Base-by-base conservation (phyloP, 768 basidiomycete species). In the Mrakia gelida region DNA sequence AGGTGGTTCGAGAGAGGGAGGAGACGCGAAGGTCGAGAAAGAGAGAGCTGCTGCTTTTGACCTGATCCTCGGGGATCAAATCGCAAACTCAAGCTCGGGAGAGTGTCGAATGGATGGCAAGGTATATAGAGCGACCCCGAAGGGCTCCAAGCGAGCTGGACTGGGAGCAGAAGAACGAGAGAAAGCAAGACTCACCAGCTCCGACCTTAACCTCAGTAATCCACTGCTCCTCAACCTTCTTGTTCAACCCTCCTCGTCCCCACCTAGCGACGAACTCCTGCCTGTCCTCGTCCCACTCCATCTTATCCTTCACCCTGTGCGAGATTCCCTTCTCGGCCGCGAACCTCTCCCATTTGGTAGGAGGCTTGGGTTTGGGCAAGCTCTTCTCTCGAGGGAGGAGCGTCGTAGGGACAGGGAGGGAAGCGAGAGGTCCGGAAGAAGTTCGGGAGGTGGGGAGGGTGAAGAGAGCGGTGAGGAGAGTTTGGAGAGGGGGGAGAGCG, bases 341-440 rank as follows among this genome's bases (percentile, higher is more conserved):
- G 82, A 98, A 99, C 76, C 89, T 87, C 86, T 98, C 93, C 97
- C 97, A 99, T 85, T 97, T 98, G 10, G 96, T 98, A 49, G 88
- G 90, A 13, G 91, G 91, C 85, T 96, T 97, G 3, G 92, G 92
- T 82, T 94, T 95, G 0, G 95, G 97, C 3, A 98, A 87, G 0
- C 92, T 93, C 84, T 99, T 98, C 43, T 94, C 88, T 32, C 97
- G 89, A 0, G 97, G 97, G 0, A 98, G 88, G 68, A 87, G 86
- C 38, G 91, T 92, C 1, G 87, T 89, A 3, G 93, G 92, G 0
- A 89, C 82, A 0, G 96, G 95, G 4, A 97, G 91, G 76, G 89
- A 87, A 1, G 92, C 93, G 71, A 94, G 87, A 0, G 93, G 93
- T 1, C 95, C 95, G 23, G 81, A 80, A 18, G 92, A 91, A 15